Base-by-base conservation (phyloP, 306 rosid species). In the Quercus ilex region DNA sequence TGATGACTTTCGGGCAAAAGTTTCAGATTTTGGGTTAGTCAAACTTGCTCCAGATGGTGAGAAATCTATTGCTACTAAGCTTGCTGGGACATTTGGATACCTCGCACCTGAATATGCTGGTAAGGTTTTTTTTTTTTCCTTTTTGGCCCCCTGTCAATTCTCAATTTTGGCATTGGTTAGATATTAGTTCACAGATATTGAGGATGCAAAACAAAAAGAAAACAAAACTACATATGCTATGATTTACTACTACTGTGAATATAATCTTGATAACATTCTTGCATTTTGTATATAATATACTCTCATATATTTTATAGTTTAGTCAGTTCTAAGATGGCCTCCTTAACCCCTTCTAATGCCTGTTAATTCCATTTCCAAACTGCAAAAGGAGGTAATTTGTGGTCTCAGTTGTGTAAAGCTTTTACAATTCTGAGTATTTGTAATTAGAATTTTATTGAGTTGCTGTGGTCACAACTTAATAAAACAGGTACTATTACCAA, bases 21-120 rank as follows among this genome's bases (percentile, higher is more conserved):
- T 93, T 77, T 88, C 98, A 0, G 98, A 91, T 80, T 93, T 93
- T 11, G 97, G 98, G 74, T 74, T 93, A 62, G 98, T 93, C 23
- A 93, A 93, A 81, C 94, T 91, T 73, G 97, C 97, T 69, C 98
- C 98, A 0, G 85, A 91, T 67, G 89, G 94, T 5, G 89, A 84
- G 59, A 93, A 91, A 38, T 91, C 93, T 23, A 78, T 93, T 59
- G 88, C 80, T 1, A 91, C 98, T 38, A 91, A 79, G 80, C 93
- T 93, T 78, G 97, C 97, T 5, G 97, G 98, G 20, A 93, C 98
- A 49, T 93, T 93, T 73, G 98, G 98, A 26, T 93, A 93, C 85
- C 91, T 93, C 64, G 98, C 98, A 30, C 98, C 98, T 33, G 98
- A 93, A 80, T 93, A 90, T 87, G 94, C 94, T 55, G 94, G 97